Conservation (phyloP, 2,329 filamentous ascomycete genomes). For the Aspergillus pseudoterreus region DNA sequence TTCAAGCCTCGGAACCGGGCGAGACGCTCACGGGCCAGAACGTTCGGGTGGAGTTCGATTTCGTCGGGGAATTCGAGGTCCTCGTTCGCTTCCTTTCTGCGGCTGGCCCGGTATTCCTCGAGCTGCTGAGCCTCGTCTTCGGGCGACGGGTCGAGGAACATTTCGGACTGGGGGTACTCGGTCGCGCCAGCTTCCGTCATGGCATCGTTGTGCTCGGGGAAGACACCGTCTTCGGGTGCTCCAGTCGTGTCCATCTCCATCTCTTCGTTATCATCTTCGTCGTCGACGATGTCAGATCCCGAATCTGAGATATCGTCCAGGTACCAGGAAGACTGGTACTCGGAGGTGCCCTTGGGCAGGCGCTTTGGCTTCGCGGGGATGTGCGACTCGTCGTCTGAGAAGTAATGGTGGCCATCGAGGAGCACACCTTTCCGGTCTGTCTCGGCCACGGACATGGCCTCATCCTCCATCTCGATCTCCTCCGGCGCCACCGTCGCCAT, state of each 20-base stretch:
- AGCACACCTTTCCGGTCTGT: constrained; percentile 77
- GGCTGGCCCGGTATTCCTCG: constrained; percentile 73
- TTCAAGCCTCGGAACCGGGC: constrained; percentile 87
- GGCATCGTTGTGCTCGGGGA: constrained; percentile 48
- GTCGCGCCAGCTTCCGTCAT: constrained; percentile 76
- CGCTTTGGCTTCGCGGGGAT: constrained; percentile 63
- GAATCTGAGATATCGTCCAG: constrained; percentile 77
- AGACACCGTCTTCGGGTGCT: constrained; percentile 78
- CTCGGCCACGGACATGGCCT: constrained; percentile 52
- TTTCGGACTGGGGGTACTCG: constrained; percentile 90
- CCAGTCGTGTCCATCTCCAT: constrained; percentile 53
- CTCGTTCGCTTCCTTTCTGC: constrained; percentile 77
- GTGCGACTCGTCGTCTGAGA: constrained; percentile 76
- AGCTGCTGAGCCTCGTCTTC: constrained; percentile 83
- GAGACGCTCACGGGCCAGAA: constrained; percentile 79
- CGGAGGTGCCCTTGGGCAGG: constrained; percentile 85
- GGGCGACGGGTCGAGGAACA: constrained; percentile 74
- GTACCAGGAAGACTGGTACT: constrained; percentile 94
- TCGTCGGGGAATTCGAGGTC: constrained; percentile 97
- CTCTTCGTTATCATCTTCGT: constrained; percentile 55
- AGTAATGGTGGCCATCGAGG: constrained; percentile 96
- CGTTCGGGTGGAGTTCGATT: constrained; percentile 86
- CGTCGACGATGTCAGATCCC: constrained; percentile 78
- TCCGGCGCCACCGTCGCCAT: constrained; percentile 82
- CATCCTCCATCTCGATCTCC: constrained; percentile 73